Base-by-base conservation (phyloP, 768 basidiomycete genomes). In the Pleurotus eryngii region DNA sequence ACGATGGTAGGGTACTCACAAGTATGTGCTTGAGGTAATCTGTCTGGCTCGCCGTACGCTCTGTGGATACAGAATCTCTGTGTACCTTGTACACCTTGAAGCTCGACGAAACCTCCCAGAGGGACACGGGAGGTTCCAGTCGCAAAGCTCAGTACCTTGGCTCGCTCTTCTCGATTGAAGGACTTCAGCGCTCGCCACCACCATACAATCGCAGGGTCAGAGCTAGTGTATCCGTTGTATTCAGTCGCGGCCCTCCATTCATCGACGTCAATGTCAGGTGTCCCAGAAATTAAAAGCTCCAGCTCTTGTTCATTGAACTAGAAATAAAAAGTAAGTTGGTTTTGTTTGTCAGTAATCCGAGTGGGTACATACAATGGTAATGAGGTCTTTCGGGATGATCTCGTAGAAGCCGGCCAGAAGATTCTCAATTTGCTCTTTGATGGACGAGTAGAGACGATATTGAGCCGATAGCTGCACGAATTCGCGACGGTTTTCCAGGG, bases 121-220 rank as follows among this genome's bases (percentile, higher is more conserved):
- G 96, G 96, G 0, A 99, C 96, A 46, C 95, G 82, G 7, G 95
- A 95, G 4, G 92, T 86, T 59, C 93, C 86, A 1, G 97, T 96
- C 12, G 95, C 95, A 72, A 99, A 99, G 77, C 95, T 96, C 57
- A 99, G 79, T 46, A 99, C 92, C 71, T 97, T 95, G 30, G 97
- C 95, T 56, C 94, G 81, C 72, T 99, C 97, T 64, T 98, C 95
- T 35, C 96, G 90, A 63, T 90, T 93, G 76, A 98, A 98, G 7
- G 94, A 96, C 72, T 98, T 94, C 43, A 99, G 82, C 1, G 96
- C 96, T 62, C 97, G 84, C 97, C 97, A 99, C 90, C 94, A 98
- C 95, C 95, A 99, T 26, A 92, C 87, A 59, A 98, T 95, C 65
- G 96, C 95, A 5, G 96, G 92, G 69, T 99, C 95, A 2, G 89